A percentile compares a stretch with the other conserved stretches of the same genome.
phyloP scores from a whole-genome alignment of 2,329 filamentous ascomycete genomes.

The Fusarium redolens region DNA sequence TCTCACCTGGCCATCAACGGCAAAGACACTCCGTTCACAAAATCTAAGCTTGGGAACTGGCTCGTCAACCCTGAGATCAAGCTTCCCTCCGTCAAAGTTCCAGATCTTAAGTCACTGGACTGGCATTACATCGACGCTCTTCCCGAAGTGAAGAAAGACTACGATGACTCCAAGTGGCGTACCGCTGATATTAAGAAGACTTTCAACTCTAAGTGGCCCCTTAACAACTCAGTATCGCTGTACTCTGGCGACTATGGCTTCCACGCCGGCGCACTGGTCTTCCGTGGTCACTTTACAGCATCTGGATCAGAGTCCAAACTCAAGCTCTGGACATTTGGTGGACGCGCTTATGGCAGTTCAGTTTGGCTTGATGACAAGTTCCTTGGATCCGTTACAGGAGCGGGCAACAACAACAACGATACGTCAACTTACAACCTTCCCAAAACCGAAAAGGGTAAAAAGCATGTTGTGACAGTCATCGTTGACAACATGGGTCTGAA shows the following conservation, averaged over 20 bases:
- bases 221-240: conserved; percentile 73
- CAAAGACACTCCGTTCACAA: conserved; percentile 50
- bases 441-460: conserved; percentile 59
- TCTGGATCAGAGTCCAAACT: conserved; percentile 69
- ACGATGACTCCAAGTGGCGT: conserved; percentile 77
- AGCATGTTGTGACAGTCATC: conserved; percentile 74
- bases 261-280: conserved; percentile 75
- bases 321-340: conserved; percentile 71
- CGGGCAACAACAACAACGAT: conserved; percentile 58
- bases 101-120: conserved; percentile 63
- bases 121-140: conserved; percentile 80
- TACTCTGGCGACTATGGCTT: conserved; percentile 81
- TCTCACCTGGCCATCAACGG: conserved; percentile 59
- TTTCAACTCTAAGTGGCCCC: conserved; percentile 67
- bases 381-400: conserved; percentile 73
- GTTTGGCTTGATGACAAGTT: conserved; percentile 73
- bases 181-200: conserved; percentile 67
- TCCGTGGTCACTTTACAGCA: conserved; percentile 75
- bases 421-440: conserved; percentile 69
- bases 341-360: conserved; percentile 73
- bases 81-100: conserved; percentile 66
- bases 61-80: conserved; percentile 59
- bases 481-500: conserved; percentile 80
- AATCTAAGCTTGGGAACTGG: conserved; percentile 59
- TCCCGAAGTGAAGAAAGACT: conserved; percentile 72